phyloP scores from a whole-genome alignment of 805 yeast species.

The Candida easanensis region DNA sequence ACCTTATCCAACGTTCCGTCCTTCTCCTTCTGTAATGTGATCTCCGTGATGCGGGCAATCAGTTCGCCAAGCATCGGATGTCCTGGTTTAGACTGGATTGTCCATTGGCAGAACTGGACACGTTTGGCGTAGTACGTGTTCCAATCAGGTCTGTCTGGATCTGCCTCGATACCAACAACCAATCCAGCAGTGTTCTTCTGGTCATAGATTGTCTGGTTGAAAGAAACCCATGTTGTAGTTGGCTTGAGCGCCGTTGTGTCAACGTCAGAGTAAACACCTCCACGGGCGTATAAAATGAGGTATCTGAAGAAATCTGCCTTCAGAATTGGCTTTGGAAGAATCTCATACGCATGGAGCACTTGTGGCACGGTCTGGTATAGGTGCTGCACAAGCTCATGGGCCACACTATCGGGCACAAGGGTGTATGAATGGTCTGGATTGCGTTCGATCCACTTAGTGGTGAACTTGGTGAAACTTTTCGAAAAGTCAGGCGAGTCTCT shows the following conservation, averaged over 20 bases:
- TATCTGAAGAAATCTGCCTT: constrained; percentile 95
- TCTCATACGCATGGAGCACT: constrained; percentile 68
- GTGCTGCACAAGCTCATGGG: constrained; percentile 51
- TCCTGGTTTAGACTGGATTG: constrained; percentile 83
- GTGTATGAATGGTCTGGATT: constrained; percentile 70
- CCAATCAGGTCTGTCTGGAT: constrained; percentile 96
- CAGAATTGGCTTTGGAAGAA: constrained; percentile 76
- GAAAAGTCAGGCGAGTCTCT: constrained; percentile 57
- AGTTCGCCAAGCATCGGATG: constrained; percentile 86
- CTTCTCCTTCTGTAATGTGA: constrained; percentile 56
- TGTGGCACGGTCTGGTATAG: constrained; percentile 72
- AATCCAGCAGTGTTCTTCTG: constrained; percentile 55
- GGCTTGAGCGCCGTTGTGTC: constrained; percentile 81
- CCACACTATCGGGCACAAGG: constrained; percentile 67
- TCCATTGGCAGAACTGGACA: constrained; percentile 97
- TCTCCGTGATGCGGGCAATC: constrained; percentile 73
- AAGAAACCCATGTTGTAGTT: constrained; percentile 71
- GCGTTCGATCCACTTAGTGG: constrained; percentile 59
- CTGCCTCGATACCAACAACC: constrained; percentile 92
- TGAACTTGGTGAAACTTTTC: constrained; percentile 43
- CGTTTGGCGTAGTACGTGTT: constrained; percentile 87
- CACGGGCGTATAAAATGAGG: constrained; percentile 60
- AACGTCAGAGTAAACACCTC: constrained; percentile 74
- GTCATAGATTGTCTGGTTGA: constrained; percentile 27
- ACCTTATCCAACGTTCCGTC: constrained; percentile 45